These are phyloP conservation scores for Eutrema salsugineum DNA, from an alignment of 441 rosid species.

Conservation along the genomic window DNA sequence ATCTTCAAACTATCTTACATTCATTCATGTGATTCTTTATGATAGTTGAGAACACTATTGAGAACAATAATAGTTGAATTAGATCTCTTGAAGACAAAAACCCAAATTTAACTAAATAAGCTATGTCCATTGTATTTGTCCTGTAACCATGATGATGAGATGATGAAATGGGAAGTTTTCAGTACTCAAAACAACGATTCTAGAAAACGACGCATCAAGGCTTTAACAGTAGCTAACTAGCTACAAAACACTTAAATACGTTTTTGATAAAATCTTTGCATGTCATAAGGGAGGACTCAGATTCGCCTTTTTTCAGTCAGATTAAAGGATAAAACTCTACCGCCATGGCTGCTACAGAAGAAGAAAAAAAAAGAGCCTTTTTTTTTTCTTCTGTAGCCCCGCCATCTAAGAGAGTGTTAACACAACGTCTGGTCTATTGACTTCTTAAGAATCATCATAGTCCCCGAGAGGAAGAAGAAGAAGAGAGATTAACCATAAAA, in stretches of 20 bases:
- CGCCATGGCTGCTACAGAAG: slow-evolving; percentile 44
- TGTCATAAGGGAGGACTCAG: slow-evolving; percentile 46
- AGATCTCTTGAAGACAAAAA: not conserved
- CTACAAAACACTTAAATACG: not conserved
- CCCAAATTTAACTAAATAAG: not conserved
- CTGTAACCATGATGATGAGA: not conserved
- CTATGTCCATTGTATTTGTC: not conserved
- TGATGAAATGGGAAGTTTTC: not conserved
- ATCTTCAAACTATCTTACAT: not conserved
- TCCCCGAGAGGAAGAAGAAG: slow-evolving; percentile 21
- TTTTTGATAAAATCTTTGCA: not conserved
- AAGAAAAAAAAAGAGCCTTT: not conserved
- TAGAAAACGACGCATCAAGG: not conserved
- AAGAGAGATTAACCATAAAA: not conserved
- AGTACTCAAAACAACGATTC: not conserved
- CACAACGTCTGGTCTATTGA: slow-evolving; percentile 34
- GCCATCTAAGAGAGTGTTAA: slow-evolving; percentile 37
- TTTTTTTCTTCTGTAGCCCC: slow-evolving; percentile 28
- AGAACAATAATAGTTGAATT: not conserved
- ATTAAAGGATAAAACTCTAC: slow-evolving; percentile 11
- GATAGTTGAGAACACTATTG: not conserved
- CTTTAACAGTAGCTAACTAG: not conserved
- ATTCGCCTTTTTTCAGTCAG: slow-evolving; percentile 65
- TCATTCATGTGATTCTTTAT: not conserved
- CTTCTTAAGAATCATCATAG: slow-evolving; percentile 41